A percentile compares a stretch with the other conserved stretches of the same genome.
Conservation (phyloP, 23 red algal species). For the Cyanidioschyzon merolae region DNA sequence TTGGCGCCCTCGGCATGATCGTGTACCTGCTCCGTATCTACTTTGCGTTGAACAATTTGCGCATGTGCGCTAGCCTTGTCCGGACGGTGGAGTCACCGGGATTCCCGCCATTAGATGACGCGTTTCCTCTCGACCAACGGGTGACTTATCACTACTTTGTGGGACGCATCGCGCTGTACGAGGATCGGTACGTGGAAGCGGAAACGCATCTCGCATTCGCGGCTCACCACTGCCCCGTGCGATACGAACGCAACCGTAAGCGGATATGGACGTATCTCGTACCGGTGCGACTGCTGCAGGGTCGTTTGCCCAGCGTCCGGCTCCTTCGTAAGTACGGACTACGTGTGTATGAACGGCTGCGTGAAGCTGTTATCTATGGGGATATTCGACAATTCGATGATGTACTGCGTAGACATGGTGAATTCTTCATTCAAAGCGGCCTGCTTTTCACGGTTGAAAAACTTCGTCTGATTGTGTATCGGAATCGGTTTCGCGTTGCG, state of each 20-base stretch:
- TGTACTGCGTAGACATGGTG: conserved; percentile 33
- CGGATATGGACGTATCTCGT: conserved; percentile 67
- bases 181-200: conserved; percentile 51
- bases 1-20: conserved; percentile 55
- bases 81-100: conserved; percentile 38
- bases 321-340: conserved; percentile 45
- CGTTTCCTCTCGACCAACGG: conserved; percentile 54
- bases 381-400: conserved; percentile 42
- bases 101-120: conserved; percentile 43
- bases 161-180: conserved; percentile 74
- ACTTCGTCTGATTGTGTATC: conserved; percentile 52
- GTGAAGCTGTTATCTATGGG: conserved; percentile 34
- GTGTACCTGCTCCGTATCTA: conserved; percentile 72
- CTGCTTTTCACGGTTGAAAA: conserved; percentile 62
- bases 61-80: conserved; percentile 64
- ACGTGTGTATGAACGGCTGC: conserved; percentile 39
- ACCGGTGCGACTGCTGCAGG: conserved; percentile 50
- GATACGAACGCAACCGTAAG: conserved; percentile 33
- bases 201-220: conserved; percentile 49
- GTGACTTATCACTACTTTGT: conserved; percentile 71
- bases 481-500: conserved; percentile 33
- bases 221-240: conserved; percentile 22
- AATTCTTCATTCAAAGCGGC: conserved; percentile 62
- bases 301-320: conserved; percentile 29
- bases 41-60: conserved; percentile 79